phyloP scores from a whole-genome alignment of 352 stramenopile species.

The Peronospora belbahrii region DNA sequence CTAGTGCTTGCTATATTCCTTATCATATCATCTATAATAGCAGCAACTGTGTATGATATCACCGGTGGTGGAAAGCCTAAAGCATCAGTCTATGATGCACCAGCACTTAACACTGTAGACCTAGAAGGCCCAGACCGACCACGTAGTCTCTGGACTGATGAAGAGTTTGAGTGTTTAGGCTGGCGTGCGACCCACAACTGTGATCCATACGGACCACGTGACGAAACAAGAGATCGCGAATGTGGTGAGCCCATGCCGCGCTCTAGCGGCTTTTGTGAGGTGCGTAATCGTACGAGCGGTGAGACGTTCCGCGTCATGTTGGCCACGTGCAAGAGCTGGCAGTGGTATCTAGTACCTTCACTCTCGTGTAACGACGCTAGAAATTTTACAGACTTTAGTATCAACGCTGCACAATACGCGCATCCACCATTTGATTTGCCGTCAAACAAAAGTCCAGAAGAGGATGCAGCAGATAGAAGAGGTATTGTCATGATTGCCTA shows the following conservation, averaged over 20 bases:
- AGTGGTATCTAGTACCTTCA: slow-evolving; percentile 39
- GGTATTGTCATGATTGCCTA: slow-evolving; percentile 71
- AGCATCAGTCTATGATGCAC: slow-evolving; percentile 27
- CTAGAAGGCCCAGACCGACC: slow-evolving; percentile 24
- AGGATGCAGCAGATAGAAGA: slow-evolving; percentile 14
- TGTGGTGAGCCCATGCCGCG: slow-evolving; percentile 41
- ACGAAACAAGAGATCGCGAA: slow-evolving; percentile 30
- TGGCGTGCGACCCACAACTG: slow-evolving; percentile 62
- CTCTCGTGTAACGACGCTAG: slow-evolving; percentile 56
- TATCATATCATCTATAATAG: slow-evolving; percentile 29
- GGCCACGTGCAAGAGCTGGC: slow-evolving; percentile 64
- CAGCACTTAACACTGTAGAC: slow-evolving; percentile 39
- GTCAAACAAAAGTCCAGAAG: background rate
- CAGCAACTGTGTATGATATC: slow-evolving; percentile 53
- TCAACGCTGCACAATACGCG: slow-evolving; percentile 34
- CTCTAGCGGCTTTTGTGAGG: slow-evolving; percentile 59
- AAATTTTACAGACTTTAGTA: slow-evolving; percentile 64
- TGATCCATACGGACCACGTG: slow-evolving; percentile 47
- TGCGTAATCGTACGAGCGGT: slow-evolving; percentile 58
- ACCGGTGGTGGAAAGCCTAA: slow-evolving; percentile 41
- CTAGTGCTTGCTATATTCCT: slow-evolving; percentile 34
- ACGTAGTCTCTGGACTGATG: slow-evolving; percentile 34
- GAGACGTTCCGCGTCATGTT: slow-evolving; percentile 53
- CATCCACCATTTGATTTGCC: slow-evolving; percentile 25
- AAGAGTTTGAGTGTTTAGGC: slow-evolving; percentile 67